phyloP scores from a whole-genome alignment of 495 filamentous ascomycete species.

The Halenospora varia region DNA sequence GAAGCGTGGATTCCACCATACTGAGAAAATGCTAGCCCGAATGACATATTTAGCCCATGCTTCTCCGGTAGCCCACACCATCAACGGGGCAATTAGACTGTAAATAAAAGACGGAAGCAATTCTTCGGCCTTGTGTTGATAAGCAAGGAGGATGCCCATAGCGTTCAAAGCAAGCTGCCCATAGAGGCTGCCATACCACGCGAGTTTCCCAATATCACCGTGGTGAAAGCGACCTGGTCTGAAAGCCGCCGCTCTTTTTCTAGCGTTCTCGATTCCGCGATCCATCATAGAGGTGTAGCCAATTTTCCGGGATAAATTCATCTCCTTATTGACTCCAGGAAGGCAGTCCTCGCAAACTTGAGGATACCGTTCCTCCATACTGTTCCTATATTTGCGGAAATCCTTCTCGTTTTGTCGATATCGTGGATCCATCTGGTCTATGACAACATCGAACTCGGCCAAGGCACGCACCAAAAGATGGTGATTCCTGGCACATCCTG shows the following conservation, averaged over 20 bases:
- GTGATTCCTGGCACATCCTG: conserved; percentile 77
- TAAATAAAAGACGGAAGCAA: not conserved
- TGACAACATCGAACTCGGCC: conserved; percentile 54
- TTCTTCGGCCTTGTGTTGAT: not conserved
- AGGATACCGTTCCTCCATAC: conserved; percentile 73
- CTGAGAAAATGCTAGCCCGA: conserved; percentile 47
- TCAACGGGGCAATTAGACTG: not conserved
- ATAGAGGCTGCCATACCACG: conserved; percentile 50
- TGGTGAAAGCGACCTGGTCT: conserved; percentile 47
- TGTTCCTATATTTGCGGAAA: conserved; percentile 55
- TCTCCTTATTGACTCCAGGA: conserved; percentile 56
- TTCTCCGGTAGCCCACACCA: not conserved
- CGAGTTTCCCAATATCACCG: conserved; percentile 42
- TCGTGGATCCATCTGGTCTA: conserved; percentile 49
- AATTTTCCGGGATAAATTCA: conserved; percentile 66
- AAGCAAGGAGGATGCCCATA: conserved; percentile 24
- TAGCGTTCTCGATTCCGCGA: conserved; percentile 65
- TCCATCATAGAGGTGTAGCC: conserved; percentile 75
- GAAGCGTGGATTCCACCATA: conserved; percentile 78
- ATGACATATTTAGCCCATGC: conserved; percentile 35
- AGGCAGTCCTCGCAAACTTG: conserved; percentile 78
- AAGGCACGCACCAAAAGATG: conserved; percentile 63
- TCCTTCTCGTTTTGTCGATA: conserved; percentile 49
- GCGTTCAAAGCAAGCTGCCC: conserved; percentile 50
- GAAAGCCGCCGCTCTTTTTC: conserved; percentile 33